Evolutionary conservation across 495 filamentous ascomycete genomes (phyloP).

Genomic region (Xylaria palmicola): DNA sequence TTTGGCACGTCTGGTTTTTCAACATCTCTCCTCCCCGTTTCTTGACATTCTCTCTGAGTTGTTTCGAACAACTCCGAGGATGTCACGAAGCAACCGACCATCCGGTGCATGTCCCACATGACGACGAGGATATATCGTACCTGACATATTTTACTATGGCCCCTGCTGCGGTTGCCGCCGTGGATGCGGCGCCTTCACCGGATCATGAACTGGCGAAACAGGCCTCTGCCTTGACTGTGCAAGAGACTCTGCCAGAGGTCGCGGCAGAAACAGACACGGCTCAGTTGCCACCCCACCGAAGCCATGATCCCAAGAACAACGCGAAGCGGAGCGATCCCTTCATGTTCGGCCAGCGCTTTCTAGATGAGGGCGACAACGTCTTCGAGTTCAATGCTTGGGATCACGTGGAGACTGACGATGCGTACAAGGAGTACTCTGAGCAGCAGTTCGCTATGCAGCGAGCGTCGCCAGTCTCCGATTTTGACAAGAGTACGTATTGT

Average conservation of each 20-base stretch:
- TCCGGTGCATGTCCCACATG: not conserved
- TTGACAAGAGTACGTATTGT: conserved; percentile 66
- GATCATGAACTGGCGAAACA: conserved; percentile 23
- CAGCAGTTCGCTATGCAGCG: conserved; percentile 80
- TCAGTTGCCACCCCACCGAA: conserved; percentile 45
- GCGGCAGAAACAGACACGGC: conserved; percentile 6
- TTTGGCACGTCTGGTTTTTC: conserved; percentile 8
- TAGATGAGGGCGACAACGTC: conserved; percentile 78
- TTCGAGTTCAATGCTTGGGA: conserved; percentile 99
- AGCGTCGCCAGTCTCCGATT: conserved; percentile 77
- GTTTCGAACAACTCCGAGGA: conserved; percentile 19
- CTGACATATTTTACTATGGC: conserved; percentile 4
- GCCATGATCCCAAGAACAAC: conserved; percentile 57
- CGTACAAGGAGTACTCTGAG: conserved; percentile 78
- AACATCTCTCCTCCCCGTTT: not conserved
- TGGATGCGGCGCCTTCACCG: conserved; percentile 9
- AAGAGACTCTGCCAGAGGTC: conserved; percentile 18
- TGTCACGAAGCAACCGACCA: conserved; percentile 17
- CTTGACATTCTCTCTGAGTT: conserved; percentile 6
- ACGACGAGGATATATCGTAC: not conserved
- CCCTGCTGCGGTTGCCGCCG: conserved; percentile 4
- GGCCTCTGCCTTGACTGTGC: conserved; percentile 25
- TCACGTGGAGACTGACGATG: conserved; percentile 83
- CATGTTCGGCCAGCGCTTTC: conserved; percentile 86
- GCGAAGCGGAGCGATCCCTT: conserved; percentile 89